Evolutionary conservation across 495 filamentous ascomycete genomes (phyloP), one percentile per base, ranked within the genome.

Genomic region (Penicillium cinerascens): DNA sequence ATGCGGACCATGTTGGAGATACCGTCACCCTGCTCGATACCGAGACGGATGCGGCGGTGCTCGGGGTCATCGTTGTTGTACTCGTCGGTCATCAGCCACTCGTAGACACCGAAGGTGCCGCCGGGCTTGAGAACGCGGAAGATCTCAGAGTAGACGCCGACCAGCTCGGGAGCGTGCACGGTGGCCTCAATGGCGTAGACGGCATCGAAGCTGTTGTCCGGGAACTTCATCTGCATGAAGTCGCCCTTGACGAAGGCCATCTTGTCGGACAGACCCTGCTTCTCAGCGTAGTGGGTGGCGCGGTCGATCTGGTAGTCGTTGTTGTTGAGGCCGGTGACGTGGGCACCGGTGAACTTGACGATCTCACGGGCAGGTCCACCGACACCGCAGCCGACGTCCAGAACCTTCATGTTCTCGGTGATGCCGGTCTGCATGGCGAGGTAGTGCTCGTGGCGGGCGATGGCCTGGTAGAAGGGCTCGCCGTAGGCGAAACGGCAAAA

Each of bases 181-280:
- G 93, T 98, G 6, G 93, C 93, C 73, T 98, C 93, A 63, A 98
- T 98, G 53, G 95, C 93, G 64, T 98, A 97, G 42, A 98, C 93
- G 59, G 88, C 90, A 55, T 98, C 95, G 73, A 98, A 98, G 42
- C 69, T 78, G 77, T 95, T 88, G 59, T 91, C 83, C 42, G 89
- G 87, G 79, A 97, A 98, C 29, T 82, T 86, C 92, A 98, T 97
- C 85, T 98, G 93, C 92, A 97, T 97, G 76, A 97, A 98, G 63
- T 97, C 95, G 42, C 93, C 92, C 82, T 97, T 97, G 54, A 89
- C 86, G 58, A 91, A 97, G 63, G 79, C 83, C 64, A 97, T 74
- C 76, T 96, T 89, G 61, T 90, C 65, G 3, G 85, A 81, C 33
- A 97, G 76, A 47, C 88, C 88, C 67, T 96, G 90, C 62, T 86